phyloP scores from a whole-genome alignment of 805 yeast species.

The Candida sphagnicola region DNA sequence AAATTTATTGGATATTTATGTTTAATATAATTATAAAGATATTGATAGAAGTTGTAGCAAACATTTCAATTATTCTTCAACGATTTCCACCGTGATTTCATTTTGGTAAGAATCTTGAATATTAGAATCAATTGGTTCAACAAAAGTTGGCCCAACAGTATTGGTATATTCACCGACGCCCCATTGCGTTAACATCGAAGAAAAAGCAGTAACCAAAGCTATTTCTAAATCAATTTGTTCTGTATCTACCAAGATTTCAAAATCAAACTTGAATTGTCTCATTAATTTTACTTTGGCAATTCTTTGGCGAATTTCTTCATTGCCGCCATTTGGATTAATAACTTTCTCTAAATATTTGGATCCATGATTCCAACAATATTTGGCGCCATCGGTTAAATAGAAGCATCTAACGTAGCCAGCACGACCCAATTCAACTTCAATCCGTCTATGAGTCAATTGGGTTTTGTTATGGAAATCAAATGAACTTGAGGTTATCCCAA shows the following conservation, averaged over 20 bases:
- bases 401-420: slow-evolving; percentile 44
- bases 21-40: slow-evolving; percentile 1
- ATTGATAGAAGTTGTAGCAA: slow-evolving; percentile 1
- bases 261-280: slow-evolving; percentile 59
- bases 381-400: slow-evolving; percentile 48
- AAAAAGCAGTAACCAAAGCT: slow-evolving; percentile 57
- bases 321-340: slow-evolving; percentile 53
- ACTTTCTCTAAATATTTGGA: slow-evolving; percentile 50
- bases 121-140: slow-evolving; percentile 9
- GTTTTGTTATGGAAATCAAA: slow-evolving; percentile 47
- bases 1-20: background rate
- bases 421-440: slow-evolving; percentile 32
- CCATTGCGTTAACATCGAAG: slow-evolving; percentile 68
- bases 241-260: slow-evolving; percentile 52
- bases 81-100: slow-evolving; percentile 6
- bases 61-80: slow-evolving; percentile 3
- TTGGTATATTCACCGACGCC: slow-evolving; percentile 50
- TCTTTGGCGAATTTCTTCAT: slow-evolving; percentile 50
- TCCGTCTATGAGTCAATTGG: slow-evolving; percentile 43
- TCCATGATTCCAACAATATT: slow-evolving; percentile 54
- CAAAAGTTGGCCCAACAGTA: slow-evolving; percentile 49
- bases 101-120: slow-evolving; percentile 8
- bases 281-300: slow-evolving; percentile 53
- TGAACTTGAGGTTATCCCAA: slow-evolving; percentile 43
- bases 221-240: slow-evolving; percentile 44